phyloP scores from a whole-genome alignment of 169 alveolate genomes.

The Babesia bigemina region DNA sequence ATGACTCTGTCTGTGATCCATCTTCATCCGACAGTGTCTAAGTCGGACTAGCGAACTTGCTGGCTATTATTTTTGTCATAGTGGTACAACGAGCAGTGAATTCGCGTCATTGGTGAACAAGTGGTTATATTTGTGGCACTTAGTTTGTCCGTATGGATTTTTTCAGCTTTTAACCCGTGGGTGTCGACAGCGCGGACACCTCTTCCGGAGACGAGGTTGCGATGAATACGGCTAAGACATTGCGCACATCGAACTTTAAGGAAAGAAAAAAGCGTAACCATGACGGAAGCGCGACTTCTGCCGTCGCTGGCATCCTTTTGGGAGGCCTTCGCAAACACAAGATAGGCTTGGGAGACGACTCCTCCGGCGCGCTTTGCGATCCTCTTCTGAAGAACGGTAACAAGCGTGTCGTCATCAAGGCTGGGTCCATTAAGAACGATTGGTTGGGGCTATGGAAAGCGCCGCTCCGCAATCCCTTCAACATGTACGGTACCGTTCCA shows the following conservation, averaged over 20 bases:
- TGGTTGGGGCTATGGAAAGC: constrained; percentile 40
- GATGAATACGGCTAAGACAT: constrained; percentile 9
- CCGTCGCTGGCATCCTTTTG: neutral
- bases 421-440: constrained; percentile 5
- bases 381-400: constrained; percentile 6
- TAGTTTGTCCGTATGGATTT: too few species aligned
- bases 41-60: too few species aligned
- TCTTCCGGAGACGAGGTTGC: constrained; percentile 1
- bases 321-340: constrained; percentile 20
- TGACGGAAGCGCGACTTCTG: neutral
- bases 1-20: too few species aligned
- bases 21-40: too few species aligned
- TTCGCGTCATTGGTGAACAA: too few species aligned
- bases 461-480: constrained; percentile 54
- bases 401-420: constrained; percentile 18
- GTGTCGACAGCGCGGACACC: neutral
- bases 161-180: too few species aligned
- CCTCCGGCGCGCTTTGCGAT: neutral
- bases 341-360: constrained; percentile 8
- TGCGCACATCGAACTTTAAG: constrained; percentile 1
- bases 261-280: neutral
- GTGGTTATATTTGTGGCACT: too few species aligned
- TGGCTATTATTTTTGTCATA: too few species aligned
- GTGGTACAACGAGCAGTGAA: too few species aligned
- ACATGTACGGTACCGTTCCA: constrained; percentile 57